Percentiles rank a stretch among this genome's conserved stretches.
Evolutionary conservation across 1,139 yeast species (phyloP).

Genomic region (Kodamaea ohmeri): DNA sequence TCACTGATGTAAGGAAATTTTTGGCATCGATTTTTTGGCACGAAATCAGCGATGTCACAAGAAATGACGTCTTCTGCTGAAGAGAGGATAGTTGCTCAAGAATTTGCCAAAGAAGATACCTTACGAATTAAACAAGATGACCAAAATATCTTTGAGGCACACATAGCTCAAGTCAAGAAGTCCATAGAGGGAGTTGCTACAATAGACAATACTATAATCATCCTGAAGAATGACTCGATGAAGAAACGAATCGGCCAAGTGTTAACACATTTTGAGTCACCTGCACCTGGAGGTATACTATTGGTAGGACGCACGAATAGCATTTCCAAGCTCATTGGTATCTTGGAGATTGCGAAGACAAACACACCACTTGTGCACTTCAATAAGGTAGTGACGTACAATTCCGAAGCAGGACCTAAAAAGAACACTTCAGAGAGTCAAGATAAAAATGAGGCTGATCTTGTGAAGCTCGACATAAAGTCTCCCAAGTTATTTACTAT

Average conservation of each 20-base stretch:
- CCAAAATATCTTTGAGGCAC: slow-evolving; percentile 5
- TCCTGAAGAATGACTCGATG: slow-evolving; percentile 29
- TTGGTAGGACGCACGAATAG: slow-evolving; percentile 20
- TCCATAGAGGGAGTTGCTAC: slow-evolving; percentile 6
- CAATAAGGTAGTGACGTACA: slow-evolving; percentile 14
- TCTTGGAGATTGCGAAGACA: slow-evolving; percentile 27
- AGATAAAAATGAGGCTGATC: background rate
- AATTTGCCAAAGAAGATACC: slow-evolving; percentile 3
- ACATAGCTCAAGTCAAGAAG: slow-evolving; percentile 4
- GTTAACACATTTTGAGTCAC: slow-evolving; percentile 4
- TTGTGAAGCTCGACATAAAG: slow-evolving; percentile 1
- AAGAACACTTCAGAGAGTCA: too few relatives aligned
- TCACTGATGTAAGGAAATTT: too few relatives aligned
- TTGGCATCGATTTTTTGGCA: too few relatives aligned
- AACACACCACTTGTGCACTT: slow-evolving; percentile 11
- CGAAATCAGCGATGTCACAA: slow-evolving; percentile 5
- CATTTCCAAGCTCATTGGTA: slow-evolving; percentile 26
- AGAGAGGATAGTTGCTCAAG: slow-evolving; percentile 3
- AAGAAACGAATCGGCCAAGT: slow-evolving; percentile 21
- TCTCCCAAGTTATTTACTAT: slow-evolving; percentile 13
- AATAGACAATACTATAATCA: slow-evolving; percentile 12
- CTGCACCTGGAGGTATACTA: slow-evolving; percentile 5
- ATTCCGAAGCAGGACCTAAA: slow-evolving; percentile 12
- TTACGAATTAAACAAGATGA: slow-evolving; percentile 2
- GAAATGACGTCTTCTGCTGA: slow-evolving; percentile 6